These are phyloP conservation scores for Boletus speciosus DNA, from an alignment of 768 basidiomycete genomes.

Conservation along the genomic window DNA sequence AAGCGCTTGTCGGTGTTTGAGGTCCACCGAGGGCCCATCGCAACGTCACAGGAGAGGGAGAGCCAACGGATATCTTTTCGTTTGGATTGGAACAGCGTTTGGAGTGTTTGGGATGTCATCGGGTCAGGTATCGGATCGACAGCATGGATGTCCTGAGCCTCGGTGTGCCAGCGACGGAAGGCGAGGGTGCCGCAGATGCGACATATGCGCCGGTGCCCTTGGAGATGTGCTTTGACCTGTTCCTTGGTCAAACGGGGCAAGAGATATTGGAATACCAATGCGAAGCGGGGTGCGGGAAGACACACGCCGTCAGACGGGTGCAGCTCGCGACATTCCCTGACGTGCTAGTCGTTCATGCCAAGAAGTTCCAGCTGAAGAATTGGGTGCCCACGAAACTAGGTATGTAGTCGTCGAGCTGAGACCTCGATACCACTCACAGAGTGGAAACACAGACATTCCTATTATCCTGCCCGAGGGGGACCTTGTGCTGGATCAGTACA, in stretches of 20 bases:
- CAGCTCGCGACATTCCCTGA: slow-evolving; percentile 86
- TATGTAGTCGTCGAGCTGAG: slow-evolving; percentile 32
- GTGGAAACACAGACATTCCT: slow-evolving; percentile 68
- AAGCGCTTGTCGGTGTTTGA: background rate
- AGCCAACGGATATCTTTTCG: slow-evolving; percentile 73
- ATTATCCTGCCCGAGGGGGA: slow-evolving; percentile 62
- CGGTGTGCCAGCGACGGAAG: slow-evolving; percentile 64
- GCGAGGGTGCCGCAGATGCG: background rate
- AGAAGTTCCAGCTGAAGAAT: slow-evolving; percentile 91
- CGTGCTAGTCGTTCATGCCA: slow-evolving; percentile 83
- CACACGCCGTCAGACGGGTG: slow-evolving; percentile 65
- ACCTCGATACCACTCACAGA: background rate
- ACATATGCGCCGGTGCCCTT: slow-evolving; percentile 63
- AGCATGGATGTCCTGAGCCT: slow-evolving; percentile 74
- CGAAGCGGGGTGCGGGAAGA: slow-evolving; percentile 64
- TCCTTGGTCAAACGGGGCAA: slow-evolving; percentile 41
- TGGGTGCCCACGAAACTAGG: slow-evolving; percentile 97
- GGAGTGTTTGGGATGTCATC: slow-evolving; percentile 73
- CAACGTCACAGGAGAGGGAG: slow-evolving; percentile 25
- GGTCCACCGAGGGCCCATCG: background rate
- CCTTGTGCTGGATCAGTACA: slow-evolving; percentile 58
- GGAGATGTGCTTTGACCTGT: slow-evolving; percentile 54
- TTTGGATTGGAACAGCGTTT: slow-evolving; percentile 87
- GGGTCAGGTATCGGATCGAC: slow-evolving; percentile 82
- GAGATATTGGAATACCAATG: slow-evolving; percentile 83